phyloP scores from a whole-genome alignment of 768 basidiomycete genomes.

The Russula foetens region DNA sequence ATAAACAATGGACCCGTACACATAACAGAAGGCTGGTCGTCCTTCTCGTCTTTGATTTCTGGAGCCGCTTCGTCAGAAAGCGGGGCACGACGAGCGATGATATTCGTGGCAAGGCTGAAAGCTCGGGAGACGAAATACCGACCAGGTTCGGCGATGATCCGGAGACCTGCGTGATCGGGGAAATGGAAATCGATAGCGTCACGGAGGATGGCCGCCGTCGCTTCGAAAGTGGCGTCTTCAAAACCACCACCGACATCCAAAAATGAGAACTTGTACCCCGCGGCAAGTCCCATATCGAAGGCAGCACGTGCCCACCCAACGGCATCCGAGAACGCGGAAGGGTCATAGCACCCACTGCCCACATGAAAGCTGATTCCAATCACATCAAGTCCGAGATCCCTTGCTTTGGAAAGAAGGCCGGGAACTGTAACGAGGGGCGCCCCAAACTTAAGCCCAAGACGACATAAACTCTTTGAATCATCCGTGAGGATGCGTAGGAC shows the following conservation, averaged over 20 bases:
- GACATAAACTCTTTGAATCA: conserved; percentile 90
- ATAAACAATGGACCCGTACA: conserved; percentile 49
- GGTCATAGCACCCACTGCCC: conserved; percentile 93
- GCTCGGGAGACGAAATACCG: conserved; percentile 89
- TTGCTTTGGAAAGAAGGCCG: conserved; percentile 68
- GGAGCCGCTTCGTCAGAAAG: conserved; percentile 30
- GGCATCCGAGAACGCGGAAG: conserved; percentile 83
- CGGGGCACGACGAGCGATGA: conserved; percentile 81
- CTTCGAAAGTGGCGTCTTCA: conserved; percentile 79
- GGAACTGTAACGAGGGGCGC: conserved; percentile 79
- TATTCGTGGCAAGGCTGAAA: conserved; percentile 86
- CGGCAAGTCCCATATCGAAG: conserved; percentile 80
- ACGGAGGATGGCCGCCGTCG: conserved; percentile 62
- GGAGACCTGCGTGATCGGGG: conserved; percentile 58
- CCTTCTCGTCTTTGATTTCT: conserved; percentile 22
- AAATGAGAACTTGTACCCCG: conserved; percentile 74
- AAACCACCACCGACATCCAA: conserved; percentile 97
- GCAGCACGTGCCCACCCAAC: conserved; percentile 71
- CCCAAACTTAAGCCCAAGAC: conserved; percentile 95
- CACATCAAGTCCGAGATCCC: conserved; percentile 73
- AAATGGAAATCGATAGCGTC: conserved; percentile 73
- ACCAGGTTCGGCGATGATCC: conserved; percentile 93
- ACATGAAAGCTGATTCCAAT: conserved; percentile 97
- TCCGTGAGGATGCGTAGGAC: conserved; percentile 96
- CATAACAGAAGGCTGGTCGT: conserved; percentile 64